Conservation (phyloP, 768 basidiomycete genomes). For the Clitopilus hobsonii region DNA sequence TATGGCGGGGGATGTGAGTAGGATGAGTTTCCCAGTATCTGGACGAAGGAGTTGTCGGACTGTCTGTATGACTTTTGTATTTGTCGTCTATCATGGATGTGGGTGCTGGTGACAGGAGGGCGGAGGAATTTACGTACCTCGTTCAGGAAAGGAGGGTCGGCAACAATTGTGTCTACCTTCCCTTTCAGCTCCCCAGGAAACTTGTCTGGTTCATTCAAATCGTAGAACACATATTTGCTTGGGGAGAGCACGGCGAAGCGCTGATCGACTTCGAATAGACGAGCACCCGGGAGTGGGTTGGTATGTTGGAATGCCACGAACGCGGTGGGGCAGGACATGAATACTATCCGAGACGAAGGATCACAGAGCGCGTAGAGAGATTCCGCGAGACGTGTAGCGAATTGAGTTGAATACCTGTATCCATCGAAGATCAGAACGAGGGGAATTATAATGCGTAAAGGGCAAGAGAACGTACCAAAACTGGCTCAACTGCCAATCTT, state of each 20-base stretch:
- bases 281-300: constrained; percentile 25
- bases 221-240: constrained; percentile 35
- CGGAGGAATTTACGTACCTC: constrained; percentile 25
- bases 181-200: constrained; percentile 28
- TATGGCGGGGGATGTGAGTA: constrained; percentile 37
- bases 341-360: constrained; percentile 30
- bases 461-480: constrained; percentile 38
- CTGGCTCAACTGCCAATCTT: constrained; percentile 49
- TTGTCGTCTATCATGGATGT: constrained; percentile 27
- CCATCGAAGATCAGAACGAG: constrained; percentile 11
- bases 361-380: constrained; percentile 26
- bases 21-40: constrained; percentile 27
- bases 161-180: constrained; percentile 32
- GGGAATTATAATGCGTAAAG: constrained; percentile 1
- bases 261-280: constrained; percentile 37
- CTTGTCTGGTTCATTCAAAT: constrained; percentile 37
- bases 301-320: constrained; percentile 44
- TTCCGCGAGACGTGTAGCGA: constrained; percentile 32
- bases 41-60: constrained; percentile 36
- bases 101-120: not conserved
- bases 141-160: constrained; percentile 43
- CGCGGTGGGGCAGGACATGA: constrained; percentile 41
- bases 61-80: constrained; percentile 30
- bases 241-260: constrained; percentile 36
- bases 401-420: constrained; percentile 37